Conservation (phyloP, 257 asterid species). For the Nicotiana noctiflora region DNA sequence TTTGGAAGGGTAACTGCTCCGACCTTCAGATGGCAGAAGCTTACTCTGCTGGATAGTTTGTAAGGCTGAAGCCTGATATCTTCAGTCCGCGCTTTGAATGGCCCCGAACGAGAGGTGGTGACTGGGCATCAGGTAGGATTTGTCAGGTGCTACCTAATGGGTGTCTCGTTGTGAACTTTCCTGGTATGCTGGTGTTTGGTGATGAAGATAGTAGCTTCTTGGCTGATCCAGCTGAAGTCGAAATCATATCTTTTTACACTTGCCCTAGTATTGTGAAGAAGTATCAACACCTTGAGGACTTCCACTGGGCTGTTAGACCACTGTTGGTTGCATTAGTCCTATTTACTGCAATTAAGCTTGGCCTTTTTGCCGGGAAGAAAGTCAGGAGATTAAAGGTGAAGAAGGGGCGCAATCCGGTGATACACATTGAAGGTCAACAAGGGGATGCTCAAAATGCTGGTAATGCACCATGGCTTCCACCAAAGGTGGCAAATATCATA, state of each 20-base stretch:
- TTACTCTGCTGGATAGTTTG: conserved; percentile 56
- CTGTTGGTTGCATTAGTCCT: conserved; percentile 62
- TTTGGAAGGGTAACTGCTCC: conserved; percentile 59
- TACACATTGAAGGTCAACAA: conserved; percentile 27
- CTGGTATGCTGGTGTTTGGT: too few species aligned
- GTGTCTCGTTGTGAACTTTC: too few species aligned
- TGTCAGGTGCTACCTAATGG: conserved; percentile 67
- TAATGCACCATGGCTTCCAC: conserved; percentile 51
- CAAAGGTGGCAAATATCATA: conserved; percentile 50
- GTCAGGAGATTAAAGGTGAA: conserved; percentile 28
- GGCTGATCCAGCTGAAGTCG: too few species aligned
- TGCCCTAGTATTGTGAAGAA: too few species aligned
- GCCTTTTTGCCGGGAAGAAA: conserved; percentile 54
- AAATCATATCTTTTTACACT: too few species aligned
- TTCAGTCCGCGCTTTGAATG: conserved; percentile 74
- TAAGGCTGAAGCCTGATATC: conserved; percentile 45
- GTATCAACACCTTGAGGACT: conserved; percentile 82
- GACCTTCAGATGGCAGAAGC: conserved; percentile 84
- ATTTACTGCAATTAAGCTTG: conserved; percentile 67
- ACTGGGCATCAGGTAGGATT: conserved; percentile 62
- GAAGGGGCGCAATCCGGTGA: conserved; percentile 17
- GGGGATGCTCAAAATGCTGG: conserved; percentile 30
- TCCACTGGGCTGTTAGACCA: conserved; percentile 92
- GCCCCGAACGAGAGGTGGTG: conserved; percentile 59
- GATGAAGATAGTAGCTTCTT: too few species aligned